Percentiles rank a stretch among this genome's conserved stretches.
phyloP scores from a whole-genome alignment of 2,329 filamentous ascomycete genomes.

The Grosmannia serpens region DNA sequence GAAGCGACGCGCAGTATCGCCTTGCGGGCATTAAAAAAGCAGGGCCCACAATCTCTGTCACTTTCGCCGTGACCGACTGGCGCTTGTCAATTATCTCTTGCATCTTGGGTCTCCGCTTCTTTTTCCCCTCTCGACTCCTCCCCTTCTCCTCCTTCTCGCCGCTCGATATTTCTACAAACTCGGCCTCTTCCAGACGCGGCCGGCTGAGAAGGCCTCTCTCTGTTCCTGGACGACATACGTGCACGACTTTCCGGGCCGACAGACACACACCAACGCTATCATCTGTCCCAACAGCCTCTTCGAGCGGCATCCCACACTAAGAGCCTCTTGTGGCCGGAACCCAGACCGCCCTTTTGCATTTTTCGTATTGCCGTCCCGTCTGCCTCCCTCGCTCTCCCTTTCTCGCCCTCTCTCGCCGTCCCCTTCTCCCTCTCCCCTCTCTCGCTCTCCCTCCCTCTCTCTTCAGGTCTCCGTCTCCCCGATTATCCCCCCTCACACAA shows the following conservation, averaged over 20 bases:
- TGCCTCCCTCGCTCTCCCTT: neutral
- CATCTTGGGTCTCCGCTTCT: neutral
- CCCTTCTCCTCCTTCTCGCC: neutral
- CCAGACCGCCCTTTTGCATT: neutral
- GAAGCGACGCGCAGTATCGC: too few relatives aligned
- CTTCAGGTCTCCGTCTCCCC: neutral
- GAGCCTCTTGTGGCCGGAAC: too few relatives aligned
- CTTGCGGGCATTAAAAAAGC: neutral
- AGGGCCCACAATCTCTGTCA: neutral
- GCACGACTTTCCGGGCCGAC: too few relatives aligned
- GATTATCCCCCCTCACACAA: neutral
- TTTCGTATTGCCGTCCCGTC: neutral
- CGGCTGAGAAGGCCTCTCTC: too few relatives aligned
- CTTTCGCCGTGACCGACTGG: neutral
- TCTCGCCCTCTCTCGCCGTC: neutral
- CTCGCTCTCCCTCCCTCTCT: neutral
- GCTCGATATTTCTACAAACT: neutral
- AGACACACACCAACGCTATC: too few relatives aligned
- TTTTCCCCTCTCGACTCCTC: neutral
- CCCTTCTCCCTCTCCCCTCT: neutral
- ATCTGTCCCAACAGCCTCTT: too few relatives aligned
- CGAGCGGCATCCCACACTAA: too few relatives aligned
- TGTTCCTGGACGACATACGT: too few relatives aligned
- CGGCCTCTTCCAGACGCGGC: neutral
- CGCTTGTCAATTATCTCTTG: neutral